phyloP scores from a whole-genome alignment of 192 early-diverging fungal species.

The Hyaloraphidium curvatum region DNA sequence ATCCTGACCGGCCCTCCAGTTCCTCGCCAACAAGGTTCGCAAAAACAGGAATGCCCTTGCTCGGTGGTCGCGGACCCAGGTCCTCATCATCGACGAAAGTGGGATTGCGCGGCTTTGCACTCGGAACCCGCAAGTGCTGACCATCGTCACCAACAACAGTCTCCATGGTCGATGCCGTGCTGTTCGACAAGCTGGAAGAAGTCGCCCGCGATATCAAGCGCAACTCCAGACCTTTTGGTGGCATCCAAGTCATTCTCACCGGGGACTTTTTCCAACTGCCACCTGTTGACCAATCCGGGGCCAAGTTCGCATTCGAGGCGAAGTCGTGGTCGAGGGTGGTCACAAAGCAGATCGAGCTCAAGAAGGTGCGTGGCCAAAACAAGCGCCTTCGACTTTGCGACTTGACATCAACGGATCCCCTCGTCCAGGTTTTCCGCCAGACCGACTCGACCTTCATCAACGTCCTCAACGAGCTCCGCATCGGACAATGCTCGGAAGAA shows the following conservation, averaged over 20 bases:
- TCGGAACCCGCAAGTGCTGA: background rate
- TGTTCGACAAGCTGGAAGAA: constrained; percentile 52
- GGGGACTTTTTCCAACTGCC: constrained; percentile 46
- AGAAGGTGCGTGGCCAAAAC: too few species aligned
- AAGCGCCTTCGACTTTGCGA: too few species aligned
- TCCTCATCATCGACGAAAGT: constrained; percentile 59
- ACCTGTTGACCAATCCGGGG: background rate
- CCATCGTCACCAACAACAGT: constrained; percentile 13
- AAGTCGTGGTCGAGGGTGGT: constrained; percentile 30
- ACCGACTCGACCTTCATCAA: constrained; percentile 57
- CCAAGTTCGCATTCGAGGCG: constrained; percentile 46
- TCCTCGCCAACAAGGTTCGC: constrained; percentile 13
- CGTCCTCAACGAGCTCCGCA: constrained; percentile 71
- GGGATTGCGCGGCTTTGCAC: background rate
- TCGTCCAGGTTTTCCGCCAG: constrained; percentile 70
- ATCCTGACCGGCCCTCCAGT: background rate
- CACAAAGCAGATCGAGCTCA: constrained; percentile 2
- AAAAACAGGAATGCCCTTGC: constrained; percentile 16
- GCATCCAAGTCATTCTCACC: constrained; percentile 51
- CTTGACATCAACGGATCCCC: background rate
- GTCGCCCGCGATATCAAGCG: constrained; percentile 33
- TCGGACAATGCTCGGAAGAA: constrained; percentile 38
- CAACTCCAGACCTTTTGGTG: constrained; percentile 39
- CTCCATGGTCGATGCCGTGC: constrained; percentile 53
- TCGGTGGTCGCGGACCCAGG: constrained; percentile 38